phyloP scores from a whole-genome alignment of 2,329 filamentous ascomycete species.

The Ophiosphaerella herpotricha region DNA sequence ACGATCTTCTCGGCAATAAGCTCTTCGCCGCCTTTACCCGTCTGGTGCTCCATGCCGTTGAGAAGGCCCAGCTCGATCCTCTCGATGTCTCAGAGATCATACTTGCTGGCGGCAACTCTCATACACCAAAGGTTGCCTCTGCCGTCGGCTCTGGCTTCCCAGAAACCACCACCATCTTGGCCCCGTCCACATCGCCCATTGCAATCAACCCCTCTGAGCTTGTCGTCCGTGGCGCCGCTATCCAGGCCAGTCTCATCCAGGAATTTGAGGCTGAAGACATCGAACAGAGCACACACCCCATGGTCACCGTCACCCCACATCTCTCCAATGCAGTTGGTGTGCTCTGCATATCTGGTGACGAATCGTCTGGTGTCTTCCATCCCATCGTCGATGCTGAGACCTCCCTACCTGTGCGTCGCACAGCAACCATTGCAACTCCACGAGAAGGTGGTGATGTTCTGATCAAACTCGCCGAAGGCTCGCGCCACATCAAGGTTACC shows the following conservation, averaged over 20 bases:
- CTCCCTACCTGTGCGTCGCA: constrained; percentile 84
- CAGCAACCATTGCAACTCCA: constrained; percentile 75
- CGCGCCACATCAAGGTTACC: constrained; percentile 89
- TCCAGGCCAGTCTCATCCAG: constrained; percentile 91
- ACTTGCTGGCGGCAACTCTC: constrained; percentile 86
- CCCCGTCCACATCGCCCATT: constrained; percentile 75
- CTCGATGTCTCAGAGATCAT: constrained; percentile 95
- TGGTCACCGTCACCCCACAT: constrained; percentile 92
- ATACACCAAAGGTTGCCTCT: constrained; percentile 89
- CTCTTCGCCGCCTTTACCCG: constrained; percentile 87
- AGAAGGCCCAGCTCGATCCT: constrained; percentile 90
- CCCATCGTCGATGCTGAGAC: constrained; percentile 85
- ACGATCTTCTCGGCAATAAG: constrained; percentile 85
- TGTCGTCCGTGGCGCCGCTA: constrained; percentile 84
- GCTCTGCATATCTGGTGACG: constrained; percentile 65
- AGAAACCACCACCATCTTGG: constrained; percentile 74
- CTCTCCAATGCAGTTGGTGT: constrained; percentile 87
- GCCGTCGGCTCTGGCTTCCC: constrained; percentile 83
- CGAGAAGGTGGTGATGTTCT: constrained; percentile 86
- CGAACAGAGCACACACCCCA: constrained; percentile 92
- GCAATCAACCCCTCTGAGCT: constrained; percentile 95
- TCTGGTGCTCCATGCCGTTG: constrained; percentile 80
- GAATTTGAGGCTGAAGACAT: constrained; percentile 95
- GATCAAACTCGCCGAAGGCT: constrained; percentile 85
- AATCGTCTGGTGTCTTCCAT: constrained; percentile 71